phyloP scores from a whole-genome alignment of 139 green algal genomes.

The Edaphochlamys debaryana region DNA sequence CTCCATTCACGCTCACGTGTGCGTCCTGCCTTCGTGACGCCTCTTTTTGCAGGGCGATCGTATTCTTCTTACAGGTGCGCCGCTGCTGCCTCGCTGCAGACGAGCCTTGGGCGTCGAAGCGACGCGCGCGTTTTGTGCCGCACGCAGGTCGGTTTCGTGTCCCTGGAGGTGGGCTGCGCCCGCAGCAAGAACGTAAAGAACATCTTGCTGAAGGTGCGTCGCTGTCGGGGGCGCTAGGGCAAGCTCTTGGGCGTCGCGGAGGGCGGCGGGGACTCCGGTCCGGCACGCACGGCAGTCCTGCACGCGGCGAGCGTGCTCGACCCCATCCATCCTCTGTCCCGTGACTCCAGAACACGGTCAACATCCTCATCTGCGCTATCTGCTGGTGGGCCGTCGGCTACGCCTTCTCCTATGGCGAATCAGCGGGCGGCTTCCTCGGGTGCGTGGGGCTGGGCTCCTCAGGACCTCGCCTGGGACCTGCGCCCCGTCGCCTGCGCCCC shows the following conservation, averaged over 20 bases:
- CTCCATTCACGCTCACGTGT: background rate
- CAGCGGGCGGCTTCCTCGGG: conserved; percentile 63
- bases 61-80: conserved; percentile 65
- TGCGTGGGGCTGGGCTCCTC: conserved; percentile 2
- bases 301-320: too few relatives aligned
- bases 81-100: background rate
- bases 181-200: conserved; percentile 63
- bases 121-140: background rate
- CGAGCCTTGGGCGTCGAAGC: background rate
- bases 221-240: too few relatives aligned
- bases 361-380: conserved; percentile 51
- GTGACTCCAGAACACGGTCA: conserved; percentile 62
- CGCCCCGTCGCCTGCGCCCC: background rate
- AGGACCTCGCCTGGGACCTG: background rate
- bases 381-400: conserved; percentile 76
- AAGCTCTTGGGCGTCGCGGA: too few relatives aligned
- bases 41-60: conserved; percentile 46
- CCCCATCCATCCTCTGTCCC: too few relatives aligned
- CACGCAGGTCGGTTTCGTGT: conserved; percentile 52
- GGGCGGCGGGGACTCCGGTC: too few relatives aligned
- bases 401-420: conserved; percentile 70
- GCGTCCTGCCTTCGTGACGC: background rate
- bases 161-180: conserved; percentile 54
- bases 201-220: conserved; percentile 63
- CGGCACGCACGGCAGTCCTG: too few relatives aligned